These are phyloP conservation scores for Ophiostoma tasmaniense DNA, from an alignment of 2,329 filamentous ascomycete genomes.

Conservation along the genomic window DNA sequence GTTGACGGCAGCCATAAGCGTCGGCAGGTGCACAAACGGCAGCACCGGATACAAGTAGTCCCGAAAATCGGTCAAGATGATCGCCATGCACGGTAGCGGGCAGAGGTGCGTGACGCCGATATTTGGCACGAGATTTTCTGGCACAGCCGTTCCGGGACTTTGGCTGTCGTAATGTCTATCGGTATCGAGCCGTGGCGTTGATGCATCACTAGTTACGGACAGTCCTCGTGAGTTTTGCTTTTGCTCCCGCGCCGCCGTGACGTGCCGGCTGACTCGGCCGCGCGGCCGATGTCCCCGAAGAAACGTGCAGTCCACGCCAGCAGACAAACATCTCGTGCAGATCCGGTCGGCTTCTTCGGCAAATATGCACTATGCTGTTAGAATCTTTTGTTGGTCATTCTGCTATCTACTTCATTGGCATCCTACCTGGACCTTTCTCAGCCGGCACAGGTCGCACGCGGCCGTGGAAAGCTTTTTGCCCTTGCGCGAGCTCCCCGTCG, in stretches of 20 bases:
- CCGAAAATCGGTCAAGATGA: background rate
- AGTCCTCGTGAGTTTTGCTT: background rate
- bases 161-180: background rate
- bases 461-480: background rate
- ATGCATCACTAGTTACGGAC: background rate
- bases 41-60: conserved; percentile 5
- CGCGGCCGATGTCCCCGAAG: background rate
- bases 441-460: conserved; percentile 1
- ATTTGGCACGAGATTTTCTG: background rate
- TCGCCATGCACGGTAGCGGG: background rate
- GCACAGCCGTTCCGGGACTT: background rate
- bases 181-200: background rate
- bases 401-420: background rate
- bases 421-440: conserved; percentile 8
- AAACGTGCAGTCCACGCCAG: conserved; percentile 3
- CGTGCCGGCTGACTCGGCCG: conserved; percentile 1
- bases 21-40: conserved; percentile 5
- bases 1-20: background rate
- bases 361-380: background rate
- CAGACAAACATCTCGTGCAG: background rate
- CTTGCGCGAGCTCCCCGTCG: background rate
- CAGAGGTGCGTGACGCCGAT: background rate
- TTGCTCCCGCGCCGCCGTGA: background rate
- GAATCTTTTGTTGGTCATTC: background rate
- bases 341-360: background rate